A percentile compares a stretch with the other conserved stretches of the same genome.
Evolutionary conservation across 805 yeast species (phyloP).

Genomic region (Barnettozyma vustinii): DNA sequence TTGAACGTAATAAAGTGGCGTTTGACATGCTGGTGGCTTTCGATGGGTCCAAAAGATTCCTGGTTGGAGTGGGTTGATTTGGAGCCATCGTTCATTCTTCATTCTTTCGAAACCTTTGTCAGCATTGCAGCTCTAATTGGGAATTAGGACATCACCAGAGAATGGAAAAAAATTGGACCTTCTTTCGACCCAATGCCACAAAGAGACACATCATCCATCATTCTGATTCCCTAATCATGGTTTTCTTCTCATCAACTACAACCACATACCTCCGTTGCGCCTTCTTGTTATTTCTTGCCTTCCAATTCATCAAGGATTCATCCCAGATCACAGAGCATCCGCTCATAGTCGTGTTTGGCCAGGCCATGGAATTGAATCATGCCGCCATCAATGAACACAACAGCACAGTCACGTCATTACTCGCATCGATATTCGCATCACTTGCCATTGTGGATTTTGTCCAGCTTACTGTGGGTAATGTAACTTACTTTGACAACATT

Average conservation of each 20-base stretch:
- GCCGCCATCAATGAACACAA: slow-evolving; percentile 34
- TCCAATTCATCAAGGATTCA: slow-evolving; percentile 44
- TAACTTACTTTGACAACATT: slow-evolving; percentile 48
- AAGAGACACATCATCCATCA: not conserved
- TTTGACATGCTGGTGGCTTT: slow-evolving; percentile 1
- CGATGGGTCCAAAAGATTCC: not conserved
- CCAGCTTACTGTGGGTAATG: slow-evolving; percentile 45
- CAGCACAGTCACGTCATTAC: slow-evolving; percentile 22
- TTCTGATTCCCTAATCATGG: slow-evolving; percentile 31
- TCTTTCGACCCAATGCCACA: too few species aligned
- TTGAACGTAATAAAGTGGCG: slow-evolving; percentile 3
- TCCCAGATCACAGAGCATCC: slow-evolving; percentile 38
- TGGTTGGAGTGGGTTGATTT: not conserved
- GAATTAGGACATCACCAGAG: not conserved
- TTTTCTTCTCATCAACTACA: slow-evolving; percentile 44
- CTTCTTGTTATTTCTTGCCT: slow-evolving; percentile 39
- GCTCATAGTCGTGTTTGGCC: slow-evolving; percentile 46
- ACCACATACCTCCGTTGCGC: slow-evolving; percentile 43
- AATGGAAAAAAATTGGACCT: not conserved
- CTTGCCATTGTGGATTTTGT: slow-evolving; percentile 49
- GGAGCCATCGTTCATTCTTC: too few species aligned
- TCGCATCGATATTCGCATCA: slow-evolving; percentile 41
- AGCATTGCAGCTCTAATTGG: not conserved
- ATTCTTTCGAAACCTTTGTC: not conserved
- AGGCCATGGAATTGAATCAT: slow-evolving; percentile 47